Evolutionary conservation across 2,329 filamentous ascomycete species (phyloP), one percentile per base, ranked within the genome.

Genomic region (Pseudogymnoascus sp.): DNA sequence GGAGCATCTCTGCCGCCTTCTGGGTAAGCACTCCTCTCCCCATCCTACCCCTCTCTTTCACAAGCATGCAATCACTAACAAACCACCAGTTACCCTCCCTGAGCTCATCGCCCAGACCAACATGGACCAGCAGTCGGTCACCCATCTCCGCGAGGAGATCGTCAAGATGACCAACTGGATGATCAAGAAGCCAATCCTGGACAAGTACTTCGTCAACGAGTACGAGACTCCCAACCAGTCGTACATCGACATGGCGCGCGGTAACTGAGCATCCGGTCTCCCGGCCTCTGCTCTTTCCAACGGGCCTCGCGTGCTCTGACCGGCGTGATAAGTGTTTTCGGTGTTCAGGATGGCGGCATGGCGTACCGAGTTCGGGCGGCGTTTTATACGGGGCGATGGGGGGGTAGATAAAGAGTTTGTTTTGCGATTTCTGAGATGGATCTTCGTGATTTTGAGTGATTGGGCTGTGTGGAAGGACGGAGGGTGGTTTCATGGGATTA

Each of bases 51-150:
- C 38, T 7, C 6, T 3, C 33, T n/a, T 16, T 44, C 4, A 29
- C 40, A 2, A 47, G 16, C n/a, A 26, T 8, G 42, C 21, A 16
- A 19, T 53, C n/a, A 59, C 63, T 67, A 59, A 64, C 60, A 19
- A 8, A 19, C n/a, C 53, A 47, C 8, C 69, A 96, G 93, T 96
- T 3, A 89, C 89, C 1, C 86, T 97, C 69, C 93, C 95, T 0
- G 95, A 99, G 73, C 86, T 97, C 42, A 87, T 97, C 66, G 93
- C 93, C 3, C 95, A 99, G 74, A 99, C 95, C 61, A 97, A 97
- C 77, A 96, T 99, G 92, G 95, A 97, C 72, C 82, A 88, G 62
- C 92, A 96, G 74, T 93, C 92, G 2, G 91, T 96, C 44, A 89
- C 88, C 66, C 89, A 92, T 56, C 84, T 97, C 26, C 88, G 92